Base-by-base conservation (phyloP, 345 rosid species). In the Rhodamnia argentea region DNA sequence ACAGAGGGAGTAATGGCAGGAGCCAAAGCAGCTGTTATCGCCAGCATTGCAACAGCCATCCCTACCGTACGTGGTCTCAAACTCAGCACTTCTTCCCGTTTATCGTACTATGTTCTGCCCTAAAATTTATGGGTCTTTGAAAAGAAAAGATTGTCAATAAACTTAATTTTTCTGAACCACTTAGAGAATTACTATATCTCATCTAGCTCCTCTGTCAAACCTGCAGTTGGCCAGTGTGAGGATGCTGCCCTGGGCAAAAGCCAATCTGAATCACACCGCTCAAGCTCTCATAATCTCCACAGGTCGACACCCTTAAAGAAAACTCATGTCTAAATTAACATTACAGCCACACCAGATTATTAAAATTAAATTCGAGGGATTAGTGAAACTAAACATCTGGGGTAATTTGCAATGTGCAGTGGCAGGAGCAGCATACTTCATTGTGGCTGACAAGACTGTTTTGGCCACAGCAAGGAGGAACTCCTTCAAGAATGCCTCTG, bases 381-480 rank as follows among this genome's bases (percentile, higher is more conserved):
- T 32, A 29, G 10, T 64, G 51, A 32, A 20, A 64, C 44, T 64
- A 16, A 64, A 64, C 24, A 40, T 64, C 0, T 18, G 24, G 24
- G 24, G 16, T 32, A 8, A 15, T 32, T 32, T 32, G 78, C 44
- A 9, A 64, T 32, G 78, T 64, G 78, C 78, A 93, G 98, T 90
- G 89, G 95, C 98, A 11, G 96, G 98, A 78, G 96, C 98, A 10
- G 98, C 98, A 5, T 96, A 94, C 91, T 96, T 96, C 87, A 93
- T 96, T 83, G 98, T 96, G 24, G 98, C 99, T 13, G 98, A 96
- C 92, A 96, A 96, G 95, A 95, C 99, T 59, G 94, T 94, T 85
- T 90, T 96, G 85, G 93, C 94, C 52, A 95, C 94, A 0, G 99
- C 99, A 70, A 87, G 99, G 88, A 95, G 84, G 90, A 94, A 94